Conservation (phyloP, 306 rosid genomes). For the Vicia sativa region DNA sequence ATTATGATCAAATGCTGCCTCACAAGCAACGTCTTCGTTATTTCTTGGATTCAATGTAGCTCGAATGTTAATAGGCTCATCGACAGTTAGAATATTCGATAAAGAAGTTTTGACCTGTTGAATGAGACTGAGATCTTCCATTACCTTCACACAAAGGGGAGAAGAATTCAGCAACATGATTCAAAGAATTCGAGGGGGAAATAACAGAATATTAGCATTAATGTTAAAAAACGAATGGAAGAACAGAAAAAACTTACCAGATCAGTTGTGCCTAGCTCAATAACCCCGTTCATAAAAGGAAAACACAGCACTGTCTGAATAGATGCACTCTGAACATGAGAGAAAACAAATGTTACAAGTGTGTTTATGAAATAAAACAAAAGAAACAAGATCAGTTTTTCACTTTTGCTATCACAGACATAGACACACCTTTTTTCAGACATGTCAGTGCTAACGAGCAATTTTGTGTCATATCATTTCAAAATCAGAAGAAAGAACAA, state of each 20-base stretch:
- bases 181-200: background rate
- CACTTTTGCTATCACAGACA: background rate
- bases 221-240: slow-evolving; percentile 8
- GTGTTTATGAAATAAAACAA: slow-evolving; percentile 47
- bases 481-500: slow-evolving; percentile 23
- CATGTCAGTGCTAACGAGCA: too few species aligned
- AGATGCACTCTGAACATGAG: slow-evolving; percentile 73
- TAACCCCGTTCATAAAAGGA: slow-evolving; percentile 77
- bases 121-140: slow-evolving; percentile 70
- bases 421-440: too few species aligned
- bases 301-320: slow-evolving; percentile 88
- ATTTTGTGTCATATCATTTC: slow-evolving; percentile 26
- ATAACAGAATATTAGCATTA: slow-evolving; percentile 4
- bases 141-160: slow-evolving; percentile 52
- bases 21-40: slow-evolving; percentile 37
- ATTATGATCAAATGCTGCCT: slow-evolving; percentile 45
- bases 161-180: slow-evolving; percentile 13
- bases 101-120: slow-evolving; percentile 54
- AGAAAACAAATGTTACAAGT: slow-evolving; percentile 37
- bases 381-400: slow-evolving; percentile 41
- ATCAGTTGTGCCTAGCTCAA: slow-evolving; percentile 77
- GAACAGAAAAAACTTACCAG: slow-evolving; percentile 41
- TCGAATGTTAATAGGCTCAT: slow-evolving; percentile 37
- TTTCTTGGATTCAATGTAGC: slow-evolving; percentile 42
- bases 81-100: slow-evolving; percentile 50